Evolutionary conservation across 2,329 filamentous ascomycete species (phyloP).

Genomic region (Geosmithia morbida): DNA sequence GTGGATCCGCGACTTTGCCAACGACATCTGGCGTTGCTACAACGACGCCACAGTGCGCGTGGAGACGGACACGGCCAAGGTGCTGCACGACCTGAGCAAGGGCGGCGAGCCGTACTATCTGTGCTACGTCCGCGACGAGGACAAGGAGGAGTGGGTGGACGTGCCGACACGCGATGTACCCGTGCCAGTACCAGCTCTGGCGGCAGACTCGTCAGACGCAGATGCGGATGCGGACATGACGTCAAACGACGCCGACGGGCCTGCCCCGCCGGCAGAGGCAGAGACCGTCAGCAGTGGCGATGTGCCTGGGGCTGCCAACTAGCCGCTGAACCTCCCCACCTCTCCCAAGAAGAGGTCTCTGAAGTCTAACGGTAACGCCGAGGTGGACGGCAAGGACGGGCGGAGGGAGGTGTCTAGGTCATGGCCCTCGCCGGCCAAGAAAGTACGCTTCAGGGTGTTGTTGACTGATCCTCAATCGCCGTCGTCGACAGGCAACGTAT

Average conservation of each 20-base stretch:
- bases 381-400: neutral
- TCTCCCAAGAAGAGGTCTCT: neutral
- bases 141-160: slow-evolving; percentile 38
- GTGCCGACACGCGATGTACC: slow-evolving; percentile 22
- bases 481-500: neutral
- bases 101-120: slow-evolving; percentile 71
- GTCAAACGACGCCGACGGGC: neutral
- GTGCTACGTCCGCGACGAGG: slow-evolving; percentile 62
- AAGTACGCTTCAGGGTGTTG: neutral
- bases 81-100: slow-evolving; percentile 52
- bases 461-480: neutral
- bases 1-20: slow-evolving; percentile 82
- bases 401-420: neutral
- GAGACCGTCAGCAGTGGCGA: too few species aligned
- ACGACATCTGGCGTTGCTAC: slow-evolving; percentile 78
- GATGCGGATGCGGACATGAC: neutral
- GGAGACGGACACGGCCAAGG: slow-evolving; percentile 47
- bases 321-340: neutral
- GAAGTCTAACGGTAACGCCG: neutral
- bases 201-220: neutral
- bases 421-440: neutral
- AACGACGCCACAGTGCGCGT: slow-evolving; percentile 76
- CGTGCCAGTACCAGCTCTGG: neutral
- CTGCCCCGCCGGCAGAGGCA: too few species aligned
- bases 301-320: neutral